A percentile compares a stretch with the other conserved stretches of the same genome.
Evolutionary conservation across 2,329 filamentous ascomycete genomes (phyloP).

Genomic region (Fusarium sterilihyphosum): DNA sequence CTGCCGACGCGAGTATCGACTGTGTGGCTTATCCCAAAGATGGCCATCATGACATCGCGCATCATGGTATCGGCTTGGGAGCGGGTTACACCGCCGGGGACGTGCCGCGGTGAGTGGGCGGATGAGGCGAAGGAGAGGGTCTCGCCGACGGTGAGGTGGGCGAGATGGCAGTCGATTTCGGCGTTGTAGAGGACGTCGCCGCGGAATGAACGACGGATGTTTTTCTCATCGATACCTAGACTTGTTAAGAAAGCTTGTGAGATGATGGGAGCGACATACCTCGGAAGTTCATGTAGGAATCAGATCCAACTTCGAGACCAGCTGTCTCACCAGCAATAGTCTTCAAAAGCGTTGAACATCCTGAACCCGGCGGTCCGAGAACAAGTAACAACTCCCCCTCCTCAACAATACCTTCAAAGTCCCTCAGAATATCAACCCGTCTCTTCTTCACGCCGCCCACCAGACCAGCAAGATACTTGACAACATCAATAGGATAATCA

Average conservation of each 20-base stretch:
- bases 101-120: conserved; percentile 60
- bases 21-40: conserved; percentile 81
- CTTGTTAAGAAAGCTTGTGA: background rate
- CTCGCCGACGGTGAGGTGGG: conserved; percentile 72
- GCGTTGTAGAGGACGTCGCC: conserved; percentile 72
- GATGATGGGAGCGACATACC: conserved; percentile 40
- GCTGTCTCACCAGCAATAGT: conserved; percentile 63
- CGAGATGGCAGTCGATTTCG: conserved; percentile 71
- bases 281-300: conserved; percentile 61
- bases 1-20: conserved; percentile 78
- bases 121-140: conserved; percentile 72
- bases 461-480: conserved; percentile 3
- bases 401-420: conserved; percentile 45
- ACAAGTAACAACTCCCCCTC: conserved; percentile 45
- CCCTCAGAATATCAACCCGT: conserved; percentile 40
- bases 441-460: conserved; percentile 4
- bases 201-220: conserved; percentile 57
- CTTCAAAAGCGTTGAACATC: conserved; percentile 68
- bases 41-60: conserved; percentile 71
- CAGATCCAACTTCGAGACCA: conserved; percentile 42
- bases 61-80: conserved; percentile 37
- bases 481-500: conserved; percentile 34
- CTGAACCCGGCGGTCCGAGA: conserved; percentile 63
- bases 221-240: conserved; percentile 43
- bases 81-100: conserved; percentile 42